Percentiles rank a stretch among this genome's conserved stretches.
Conservation (phyloP, 352 stramenopile species). For the Globisporangium cederbergense region DNA sequence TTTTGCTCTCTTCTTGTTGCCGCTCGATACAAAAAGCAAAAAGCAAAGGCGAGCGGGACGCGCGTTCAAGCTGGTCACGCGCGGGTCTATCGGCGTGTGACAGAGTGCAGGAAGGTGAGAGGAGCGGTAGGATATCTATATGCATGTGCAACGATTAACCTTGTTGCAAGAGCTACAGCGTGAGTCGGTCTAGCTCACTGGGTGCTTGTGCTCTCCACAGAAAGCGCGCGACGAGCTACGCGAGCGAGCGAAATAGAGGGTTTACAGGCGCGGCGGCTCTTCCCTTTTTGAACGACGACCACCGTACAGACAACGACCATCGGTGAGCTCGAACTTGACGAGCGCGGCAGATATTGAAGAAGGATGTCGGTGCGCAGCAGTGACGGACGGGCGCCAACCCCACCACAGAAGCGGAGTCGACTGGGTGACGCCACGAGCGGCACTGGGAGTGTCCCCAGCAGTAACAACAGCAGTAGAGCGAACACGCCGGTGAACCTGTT, state of each 20-base stretch:
- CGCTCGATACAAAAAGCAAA: slow-evolving; percentile 9
- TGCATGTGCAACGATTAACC: too few relatives aligned
- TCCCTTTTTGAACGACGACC: neutral
- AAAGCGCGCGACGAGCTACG: neutral
- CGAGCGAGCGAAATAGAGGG: neutral
- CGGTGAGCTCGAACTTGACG: too few relatives aligned
- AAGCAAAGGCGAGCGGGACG: slow-evolving; percentile 5
- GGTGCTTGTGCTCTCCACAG: neutral
- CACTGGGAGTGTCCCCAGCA: neutral
- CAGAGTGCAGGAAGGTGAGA: neutral
- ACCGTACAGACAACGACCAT: neutral
- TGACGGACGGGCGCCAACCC: slow-evolving; percentile 4
- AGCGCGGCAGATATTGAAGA: neutral
- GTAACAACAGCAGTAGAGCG: slow-evolving; percentile 5
- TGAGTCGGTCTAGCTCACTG: neutral
- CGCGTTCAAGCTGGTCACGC: neutral
- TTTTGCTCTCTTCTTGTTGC: neutral
- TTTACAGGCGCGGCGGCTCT: neutral
- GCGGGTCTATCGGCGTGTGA: neutral
- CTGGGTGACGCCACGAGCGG: slow-evolving; percentile 1
- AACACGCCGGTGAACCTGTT: neutral
- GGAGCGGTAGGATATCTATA: too few relatives aligned
- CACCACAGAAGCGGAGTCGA: slow-evolving; percentile 8
- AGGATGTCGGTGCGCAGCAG: slow-evolving; percentile 5
- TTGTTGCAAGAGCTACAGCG: neutral